Percentiles rank a stretch among this genome's conserved stretches.
These are phyloP conservation scores for Pezicula rhizophila DNA, from an alignment of 2,329 filamentous ascomycete species.

Conservation along the genomic window DNA sequence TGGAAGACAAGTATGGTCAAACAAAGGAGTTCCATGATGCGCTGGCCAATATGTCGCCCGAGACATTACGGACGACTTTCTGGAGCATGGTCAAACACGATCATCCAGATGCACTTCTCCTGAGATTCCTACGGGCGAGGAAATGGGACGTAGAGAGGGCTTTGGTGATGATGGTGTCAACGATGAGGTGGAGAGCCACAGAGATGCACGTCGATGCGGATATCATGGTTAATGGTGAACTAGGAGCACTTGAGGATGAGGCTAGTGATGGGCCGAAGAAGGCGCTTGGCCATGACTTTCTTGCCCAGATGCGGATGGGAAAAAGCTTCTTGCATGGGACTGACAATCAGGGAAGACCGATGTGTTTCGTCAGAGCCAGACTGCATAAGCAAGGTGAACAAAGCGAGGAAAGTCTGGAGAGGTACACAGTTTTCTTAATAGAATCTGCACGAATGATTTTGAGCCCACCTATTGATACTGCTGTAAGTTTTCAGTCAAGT, in stretches of 20 bases:
- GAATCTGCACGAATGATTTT: constrained; percentile 88
- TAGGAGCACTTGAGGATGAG: constrained; percentile 53
- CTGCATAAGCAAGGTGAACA: constrained; percentile 81
- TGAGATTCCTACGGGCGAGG: constrained; percentile 80
- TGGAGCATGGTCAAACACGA: constrained; percentile 97
- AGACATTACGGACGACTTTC: constrained; percentile 72
- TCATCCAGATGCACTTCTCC: constrained; percentile 76
- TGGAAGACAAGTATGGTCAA: constrained; percentile 89
- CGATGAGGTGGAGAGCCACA: constrained; percentile 81
- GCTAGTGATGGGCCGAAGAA: constrained; percentile 57
- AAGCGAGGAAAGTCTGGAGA: constrained; percentile 73
- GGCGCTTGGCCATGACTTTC: constrained; percentile 67
- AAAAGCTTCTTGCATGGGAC: constrained; percentile 89
- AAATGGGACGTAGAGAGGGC: constrained; percentile 96
- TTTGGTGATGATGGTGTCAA: constrained; percentile 87
- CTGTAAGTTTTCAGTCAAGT: constrained; percentile 50
- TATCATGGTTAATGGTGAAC: constrained; percentile 74
- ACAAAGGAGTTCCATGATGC: constrained; percentile 81
- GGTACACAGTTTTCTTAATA: constrained; percentile 89
- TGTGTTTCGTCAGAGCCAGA: constrained; percentile 78
- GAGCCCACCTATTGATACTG: constrained; percentile 77
- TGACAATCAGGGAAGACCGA: constrained; percentile 78
- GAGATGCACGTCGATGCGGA: constrained; percentile 88
- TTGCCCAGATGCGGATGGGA: constrained; percentile 78
- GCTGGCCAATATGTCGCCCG: constrained; percentile 68